Conservation (phyloP, 2,329 filamentous ascomycete genomes). For the Exophiala spinifera region DNA sequence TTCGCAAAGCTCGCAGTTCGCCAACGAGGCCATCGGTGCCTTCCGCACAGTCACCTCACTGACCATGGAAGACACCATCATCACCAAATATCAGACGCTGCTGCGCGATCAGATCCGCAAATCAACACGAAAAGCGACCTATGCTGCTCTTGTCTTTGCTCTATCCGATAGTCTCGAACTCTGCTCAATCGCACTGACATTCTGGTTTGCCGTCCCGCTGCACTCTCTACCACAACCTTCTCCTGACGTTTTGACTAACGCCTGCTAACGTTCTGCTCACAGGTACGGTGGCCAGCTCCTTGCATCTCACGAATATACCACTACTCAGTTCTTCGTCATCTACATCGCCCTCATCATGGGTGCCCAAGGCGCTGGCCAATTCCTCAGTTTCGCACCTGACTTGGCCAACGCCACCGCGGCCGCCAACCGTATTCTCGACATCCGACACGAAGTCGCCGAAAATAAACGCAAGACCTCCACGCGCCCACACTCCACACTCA, state of each 20-base stretch:
- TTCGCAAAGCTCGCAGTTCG: conserved; percentile 68
- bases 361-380: conserved; percentile 64
- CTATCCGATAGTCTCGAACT: conserved; percentile 66
- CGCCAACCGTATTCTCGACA: conserved; percentile 37
- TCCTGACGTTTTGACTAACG: conserved; percentile 35
- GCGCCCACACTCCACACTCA: not conserved
- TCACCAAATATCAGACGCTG: conserved; percentile 58
- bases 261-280: too few relatives aligned
- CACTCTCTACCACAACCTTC: not conserved
- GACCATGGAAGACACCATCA: conserved; percentile 66
- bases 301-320: conserved; percentile 47
- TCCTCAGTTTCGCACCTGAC: conserved; percentile 64
- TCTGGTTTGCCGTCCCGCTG: conserved; percentile 46
- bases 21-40: conserved; percentile 69
- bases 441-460: conserved; percentile 23
- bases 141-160: conserved; percentile 64
- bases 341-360: conserved; percentile 68
- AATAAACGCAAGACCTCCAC: not conserved
- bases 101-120: conserved; percentile 57
- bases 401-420: conserved; percentile 41
- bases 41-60: conserved; percentile 70
- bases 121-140: conserved; percentile 61
- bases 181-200: conserved; percentile 59
- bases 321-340: conserved; percentile 53
- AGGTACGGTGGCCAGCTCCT: conserved; percentile 65